phyloP scores from a whole-genome alignment of 192 early-diverging fungal species.

The Podila epigama region DNA sequence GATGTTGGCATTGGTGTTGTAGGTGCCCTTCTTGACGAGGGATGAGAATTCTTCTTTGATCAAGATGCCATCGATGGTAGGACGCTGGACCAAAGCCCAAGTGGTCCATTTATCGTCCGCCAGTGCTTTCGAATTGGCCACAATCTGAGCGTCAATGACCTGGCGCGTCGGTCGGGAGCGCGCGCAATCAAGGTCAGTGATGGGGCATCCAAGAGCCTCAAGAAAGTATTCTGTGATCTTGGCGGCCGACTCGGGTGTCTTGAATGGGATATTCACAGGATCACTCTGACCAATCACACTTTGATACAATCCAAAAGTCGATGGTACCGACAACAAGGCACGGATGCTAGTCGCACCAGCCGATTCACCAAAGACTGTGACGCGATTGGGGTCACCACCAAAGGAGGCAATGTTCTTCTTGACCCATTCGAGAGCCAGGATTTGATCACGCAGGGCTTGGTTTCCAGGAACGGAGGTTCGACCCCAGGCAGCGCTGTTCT shows the following conservation, averaged over 20 bases:
- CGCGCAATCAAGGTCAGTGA: slow-evolving; percentile 13
- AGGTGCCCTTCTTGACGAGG: slow-evolving; percentile 35
- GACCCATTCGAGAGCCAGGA: slow-evolving; percentile 63
- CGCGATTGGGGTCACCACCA: slow-evolving; percentile 61
- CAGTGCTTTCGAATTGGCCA: slow-evolving; percentile 10
- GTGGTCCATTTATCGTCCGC: slow-evolving; percentile 24
- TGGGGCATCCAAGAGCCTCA: slow-evolving; percentile 1
- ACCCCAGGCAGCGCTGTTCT: slow-evolving; percentile 9
- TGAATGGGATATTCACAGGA: slow-evolving; percentile 25
- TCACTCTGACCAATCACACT: slow-evolving; percentile 47
- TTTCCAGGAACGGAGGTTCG: slow-evolving; percentile 19
- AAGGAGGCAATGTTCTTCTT: slow-evolving; percentile 61
- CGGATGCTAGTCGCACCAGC: slow-evolving; percentile 54
- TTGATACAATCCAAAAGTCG: slow-evolving; percentile 48
- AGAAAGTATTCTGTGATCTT: slow-evolving; percentile 17
- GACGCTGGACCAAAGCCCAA: slow-evolving; percentile 12
- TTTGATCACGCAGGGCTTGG: slow-evolving; percentile 59
- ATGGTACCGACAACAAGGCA: slow-evolving; percentile 50
- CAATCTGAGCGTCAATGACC: slow-evolving; percentile 26
- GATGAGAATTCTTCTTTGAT: slow-evolving; percentile 38
- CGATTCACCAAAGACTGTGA: slow-evolving; percentile 62
- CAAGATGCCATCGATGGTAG: slow-evolving; percentile 31
- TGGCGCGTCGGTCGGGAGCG: slow-evolving; percentile 5
- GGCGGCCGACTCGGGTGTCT: slow-evolving; percentile 3
- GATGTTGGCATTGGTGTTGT: slow-evolving; percentile 47